Base-by-base conservation (phyloP, 176 grass and related monocot species). In the Alloteropsis semialata region DNA sequence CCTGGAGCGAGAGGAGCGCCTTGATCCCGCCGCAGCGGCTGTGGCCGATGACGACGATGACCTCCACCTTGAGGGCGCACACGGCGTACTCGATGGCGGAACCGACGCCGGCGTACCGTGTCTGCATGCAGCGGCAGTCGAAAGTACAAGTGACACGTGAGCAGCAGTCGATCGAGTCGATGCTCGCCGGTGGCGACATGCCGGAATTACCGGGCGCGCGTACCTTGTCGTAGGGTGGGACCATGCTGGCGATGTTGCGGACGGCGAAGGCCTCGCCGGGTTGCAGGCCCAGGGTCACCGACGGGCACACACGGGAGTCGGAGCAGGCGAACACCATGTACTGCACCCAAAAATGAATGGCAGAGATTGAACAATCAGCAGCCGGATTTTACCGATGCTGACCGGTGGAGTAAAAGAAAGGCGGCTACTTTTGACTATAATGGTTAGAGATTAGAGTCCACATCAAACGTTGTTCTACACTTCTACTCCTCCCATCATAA, bases 1-100 rank as follows among this genome's bases (percentile, higher is more conserved):
- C 91, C 60, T 88, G 33, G 67, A 98, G 81, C 1, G 93, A 92
- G 76, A 98, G 92, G n/a, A 98, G 92, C 5, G 90, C 96, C 87
- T 93, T 98, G 79, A 98, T 98, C n/a, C 96, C 96, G 79, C 96
- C 96, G 79, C 96, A 98, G 75, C 91, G 91, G 87, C 96, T 98
- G 91, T 98, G 96, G 39, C 96, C 96, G 22, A 98, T 95, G 82
- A 98, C 96, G 3, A 95, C 92, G 46, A 98, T 92, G 76, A 62
- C 63, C 87, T 95, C 89, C 70, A 98, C 78, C 89, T 98, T 88
- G 68, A 95, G 96, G 37, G 90, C 84, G 17, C 74, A 45, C 49
- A 98, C 89, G 34, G 96, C 96, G 72, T 98, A 98, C 66, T 98
- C 96, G 66, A 98, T 91, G 65, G 91, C 91, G 4, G 96, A 90